Percentiles rank a stretch among this genome's conserved stretches.
Conservation (phyloP, 495 filamentous ascomycete species). For the Penicillium nucicola region DNA sequence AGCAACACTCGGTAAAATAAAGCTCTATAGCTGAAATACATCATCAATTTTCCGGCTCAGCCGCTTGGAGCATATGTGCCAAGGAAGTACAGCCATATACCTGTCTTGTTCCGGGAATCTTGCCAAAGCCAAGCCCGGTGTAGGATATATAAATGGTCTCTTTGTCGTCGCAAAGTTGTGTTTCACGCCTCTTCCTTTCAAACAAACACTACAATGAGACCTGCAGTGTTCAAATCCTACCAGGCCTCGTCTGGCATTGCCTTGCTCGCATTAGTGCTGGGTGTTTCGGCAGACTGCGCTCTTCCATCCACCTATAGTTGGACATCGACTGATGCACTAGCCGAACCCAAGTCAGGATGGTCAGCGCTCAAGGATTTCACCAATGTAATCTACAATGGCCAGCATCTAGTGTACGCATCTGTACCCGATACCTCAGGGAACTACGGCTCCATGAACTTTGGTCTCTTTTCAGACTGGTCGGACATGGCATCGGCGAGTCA, state of each 20-base stretch:
- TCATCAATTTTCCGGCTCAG: too few relatives aligned
- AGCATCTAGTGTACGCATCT: constrained; percentile 54
- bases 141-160: too few relatives aligned
- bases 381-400: constrained; percentile 45
- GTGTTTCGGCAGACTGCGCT: constrained; percentile 32
- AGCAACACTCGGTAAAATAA: too few relatives aligned
- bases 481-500: constrained; percentile 52
- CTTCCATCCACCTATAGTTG: constrained; percentile 55
- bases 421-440: constrained; percentile 31
- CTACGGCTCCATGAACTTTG: constrained; percentile 59
- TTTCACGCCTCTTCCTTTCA: too few relatives aligned
- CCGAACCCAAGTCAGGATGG: constrained; percentile 48
- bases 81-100: too few relatives aligned
- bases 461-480: constrained; percentile 51
- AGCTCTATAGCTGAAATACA: too few relatives aligned
- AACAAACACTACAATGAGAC: neutral
- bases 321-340: constrained; percentile 48
- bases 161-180: too few relatives aligned
- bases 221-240: neutral
- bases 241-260: constrained; percentile 3
- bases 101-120: too few relatives aligned
- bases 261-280: constrained; percentile 11
- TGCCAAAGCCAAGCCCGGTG: too few relatives aligned
- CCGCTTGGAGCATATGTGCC: too few relatives aligned
- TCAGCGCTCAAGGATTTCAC: constrained; percentile 58